A percentile compares a stretch with the other conserved stretches of the same genome.
These are phyloP conservation scores for Kandelia obovata DNA, from an alignment of 345 rosid genomes.

Conservation along the genomic window DNA sequence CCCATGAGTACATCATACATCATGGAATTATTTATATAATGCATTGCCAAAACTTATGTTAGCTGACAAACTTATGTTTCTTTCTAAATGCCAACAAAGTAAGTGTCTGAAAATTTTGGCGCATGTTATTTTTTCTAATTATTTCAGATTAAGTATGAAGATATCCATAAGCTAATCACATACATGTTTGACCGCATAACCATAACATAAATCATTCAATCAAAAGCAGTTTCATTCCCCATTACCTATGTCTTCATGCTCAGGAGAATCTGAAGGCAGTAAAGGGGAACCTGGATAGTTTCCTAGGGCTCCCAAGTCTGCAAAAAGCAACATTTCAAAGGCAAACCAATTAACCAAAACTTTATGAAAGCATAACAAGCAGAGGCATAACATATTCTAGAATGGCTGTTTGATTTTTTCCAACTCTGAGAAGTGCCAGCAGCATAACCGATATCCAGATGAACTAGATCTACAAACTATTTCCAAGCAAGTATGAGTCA, in stretches of 20 bases:
- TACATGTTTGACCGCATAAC: not conserved
- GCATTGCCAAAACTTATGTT: not conserved
- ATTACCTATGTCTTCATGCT: slow-evolving; percentile 85
- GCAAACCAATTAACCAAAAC: not conserved
- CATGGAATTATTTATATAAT: not conserved
- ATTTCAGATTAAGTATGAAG: not conserved
- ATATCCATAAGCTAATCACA: slow-evolving; percentile 1
- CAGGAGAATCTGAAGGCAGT: slow-evolving; percentile 93
- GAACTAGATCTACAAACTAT: too few species aligned
- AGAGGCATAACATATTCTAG: not conserved
- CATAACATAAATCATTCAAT: not conserved
- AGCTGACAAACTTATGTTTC: not conserved
- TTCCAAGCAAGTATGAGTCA: too few species aligned
- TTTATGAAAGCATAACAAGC: not conserved
- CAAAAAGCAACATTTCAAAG: slow-evolving; percentile 21
- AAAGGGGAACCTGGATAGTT: slow-evolving; percentile 95
- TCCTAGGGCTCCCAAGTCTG: slow-evolving; percentile 91
- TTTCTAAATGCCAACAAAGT: not conserved
- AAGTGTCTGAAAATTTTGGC: not conserved
- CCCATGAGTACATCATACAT: not conserved
- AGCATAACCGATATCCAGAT: too few species aligned
- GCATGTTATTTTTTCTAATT: not conserved
- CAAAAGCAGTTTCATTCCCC: slow-evolving; percentile 6
- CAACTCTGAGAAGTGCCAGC: too few species aligned
- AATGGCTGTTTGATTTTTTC: not conserved